phyloP scores from a whole-genome alignment of 192 early-diverging fungal genomes.

The Backusella circina region DNA sequence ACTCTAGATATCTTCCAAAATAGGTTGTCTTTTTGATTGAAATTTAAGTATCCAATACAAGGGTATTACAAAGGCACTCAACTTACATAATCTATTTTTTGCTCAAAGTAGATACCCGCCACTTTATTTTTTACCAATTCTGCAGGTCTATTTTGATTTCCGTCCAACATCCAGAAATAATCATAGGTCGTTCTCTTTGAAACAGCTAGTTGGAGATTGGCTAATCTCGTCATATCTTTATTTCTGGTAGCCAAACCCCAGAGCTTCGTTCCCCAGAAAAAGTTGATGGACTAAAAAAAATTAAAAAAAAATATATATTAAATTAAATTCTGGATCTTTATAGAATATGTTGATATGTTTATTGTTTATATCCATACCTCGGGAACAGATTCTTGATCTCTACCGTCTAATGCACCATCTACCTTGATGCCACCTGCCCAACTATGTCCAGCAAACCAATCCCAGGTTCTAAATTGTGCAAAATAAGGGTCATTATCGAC shows the following conservation, averaged over 20 bases:
- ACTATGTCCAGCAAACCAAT: conserved; percentile 61
- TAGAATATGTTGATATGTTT: not conserved
- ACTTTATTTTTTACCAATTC: conserved; percentile 33
- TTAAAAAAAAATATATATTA: not conserved
- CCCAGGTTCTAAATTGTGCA: conserved; percentile 51
- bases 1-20: conserved; percentile 35
- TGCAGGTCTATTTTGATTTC: conserved; percentile 21
- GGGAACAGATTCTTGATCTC: conserved; percentile 37
- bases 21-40: conserved; percentile 29
- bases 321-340: not conserved
- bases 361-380: conserved; percentile 22
- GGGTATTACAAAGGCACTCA: not conserved
- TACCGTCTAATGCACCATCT: conserved; percentile 34
- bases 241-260: conserved; percentile 34
- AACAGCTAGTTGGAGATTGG: conserved; percentile 27
- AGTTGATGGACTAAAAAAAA: conserved; percentile 24
- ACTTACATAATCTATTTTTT: conserved; percentile 38
- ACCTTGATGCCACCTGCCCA: conserved; percentile 56
- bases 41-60: not conserved
- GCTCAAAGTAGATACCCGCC: conserved; percentile 34
- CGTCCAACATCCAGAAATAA: conserved; percentile 34
- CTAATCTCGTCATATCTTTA: not conserved
- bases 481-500: conserved; percentile 42
- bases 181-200: conserved; percentile 30
- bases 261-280: conserved; percentile 35